A percentile compares a stretch with the other conserved stretches of the same genome.
Evolutionary conservation across 768 basidiomycete species (phyloP).

Genomic region (Inosperma sp.): DNA sequence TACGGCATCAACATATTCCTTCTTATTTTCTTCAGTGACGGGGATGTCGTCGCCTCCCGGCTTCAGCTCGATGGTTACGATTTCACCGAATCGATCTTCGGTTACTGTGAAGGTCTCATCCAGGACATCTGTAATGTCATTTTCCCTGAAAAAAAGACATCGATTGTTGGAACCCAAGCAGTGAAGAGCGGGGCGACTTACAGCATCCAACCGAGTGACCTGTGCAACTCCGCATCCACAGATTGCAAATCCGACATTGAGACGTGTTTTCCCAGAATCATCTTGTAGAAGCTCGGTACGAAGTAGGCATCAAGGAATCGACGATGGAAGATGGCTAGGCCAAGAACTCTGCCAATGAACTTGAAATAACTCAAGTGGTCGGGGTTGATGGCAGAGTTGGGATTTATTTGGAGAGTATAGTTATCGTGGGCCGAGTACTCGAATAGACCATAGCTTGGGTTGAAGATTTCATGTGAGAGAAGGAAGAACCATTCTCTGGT

Average conservation of each 20-base stretch:
- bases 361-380: constrained; percentile 79
- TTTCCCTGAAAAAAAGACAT: constrained; percentile 43
- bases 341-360: constrained; percentile 71
- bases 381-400: constrained; percentile 68
- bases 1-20: constrained; percentile 70
- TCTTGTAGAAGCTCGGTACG: constrained; percentile 77
- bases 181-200: constrained; percentile 32
- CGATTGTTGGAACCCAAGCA: neutral
- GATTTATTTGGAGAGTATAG: constrained; percentile 78
- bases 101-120: constrained; percentile 70
- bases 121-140: constrained; percentile 70
- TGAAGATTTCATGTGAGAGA: constrained; percentile 77
- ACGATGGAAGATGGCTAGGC: constrained; percentile 72
- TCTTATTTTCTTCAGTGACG: constrained; percentile 74
- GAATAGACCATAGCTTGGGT: constrained; percentile 77
- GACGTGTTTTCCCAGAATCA: constrained; percentile 60
- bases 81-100: constrained; percentile 73
- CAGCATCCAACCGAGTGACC: constrained; percentile 74
- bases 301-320: constrained; percentile 79
- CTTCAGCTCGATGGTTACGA: constrained; percentile 61
- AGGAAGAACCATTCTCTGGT: constrained; percentile 88
- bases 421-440: constrained; percentile 79
- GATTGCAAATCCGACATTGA: constrained; percentile 62
- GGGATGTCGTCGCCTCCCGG: constrained; percentile 54
- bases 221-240: constrained; percentile 62